Base-by-base conservation (phyloP, 805 yeast genomes). In the Wickerhamiella australiensis region DNA sequence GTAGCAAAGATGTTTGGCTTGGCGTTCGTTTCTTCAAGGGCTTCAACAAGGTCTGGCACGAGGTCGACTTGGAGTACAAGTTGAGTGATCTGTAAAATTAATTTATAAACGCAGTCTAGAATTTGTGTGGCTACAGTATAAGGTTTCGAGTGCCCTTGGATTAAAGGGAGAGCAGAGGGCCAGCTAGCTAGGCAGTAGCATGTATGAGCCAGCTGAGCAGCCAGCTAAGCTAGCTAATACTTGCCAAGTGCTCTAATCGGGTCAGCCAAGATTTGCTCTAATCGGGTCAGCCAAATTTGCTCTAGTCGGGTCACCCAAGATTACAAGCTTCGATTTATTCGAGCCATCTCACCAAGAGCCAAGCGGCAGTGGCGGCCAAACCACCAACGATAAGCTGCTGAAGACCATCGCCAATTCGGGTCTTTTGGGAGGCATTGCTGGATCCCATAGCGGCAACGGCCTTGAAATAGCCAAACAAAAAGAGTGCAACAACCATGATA, bases 381-480 rank as follows among this genome's bases (percentile, higher is more conserved):
- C 96, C 94, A 35, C 98, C 98, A 46, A 85, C 88, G 13, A 82
- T 67, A 49, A 86, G 79, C 96, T 90, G 90, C 67, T 86, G 94
- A 18, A 82, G 50, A 41, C 96, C 97, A 65, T 88, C 95, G 46
- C 71, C 68, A 2, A 82, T 67, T 43, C 65, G 62, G 49, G 54
- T 50, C 31, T 43, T 46, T 25, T 51, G 57, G 11, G 85, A 74
- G 57, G 83, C 76, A 53, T 79, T 86, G 12, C 21, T 13, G 3
- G 17, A 23, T 23, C 48, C 48, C 31, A 45, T 35, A 2, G 96
- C 80, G 49, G 85, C 76, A 36, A 80, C 66, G 11, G 95, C 85
- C 68, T 87, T 88, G 47, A 80, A 67, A 59, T 74, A 83, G 20
- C 96, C 96, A 63, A 87, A 87, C 61, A 79, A 67, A 64, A 87